phyloP scores from a whole-genome alignment of 495 filamentous ascomycete genomes.

The Oleoguttula mirabilis region DNA sequence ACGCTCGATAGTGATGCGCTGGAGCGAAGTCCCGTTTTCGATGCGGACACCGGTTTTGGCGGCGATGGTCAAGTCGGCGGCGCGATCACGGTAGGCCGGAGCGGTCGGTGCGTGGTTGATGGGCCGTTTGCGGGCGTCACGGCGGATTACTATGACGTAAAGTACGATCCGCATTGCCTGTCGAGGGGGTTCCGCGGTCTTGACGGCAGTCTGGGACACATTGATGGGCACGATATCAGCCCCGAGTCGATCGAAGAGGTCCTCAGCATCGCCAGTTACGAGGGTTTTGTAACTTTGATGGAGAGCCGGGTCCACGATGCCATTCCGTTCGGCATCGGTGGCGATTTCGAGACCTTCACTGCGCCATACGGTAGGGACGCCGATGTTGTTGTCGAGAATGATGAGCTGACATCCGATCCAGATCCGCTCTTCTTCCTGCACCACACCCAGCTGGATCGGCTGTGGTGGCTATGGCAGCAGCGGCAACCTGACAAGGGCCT shows the following conservation, averaged over 20 bases:
- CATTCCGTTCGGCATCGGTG: slow-evolving; percentile 9
- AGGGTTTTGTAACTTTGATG: slow-evolving; percentile 1
- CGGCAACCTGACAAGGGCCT: neutral
- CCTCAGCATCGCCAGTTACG: slow-evolving; percentile 1
- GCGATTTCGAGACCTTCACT: slow-evolving; percentile 11
- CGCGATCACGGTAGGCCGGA: slow-evolving; percentile 2
- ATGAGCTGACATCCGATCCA: slow-evolving; percentile 1
- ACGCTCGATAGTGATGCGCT: slow-evolving; percentile 9
- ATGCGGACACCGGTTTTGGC: slow-evolving; percentile 4
- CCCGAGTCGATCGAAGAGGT: slow-evolving; percentile 9
- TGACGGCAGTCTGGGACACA: slow-evolving; percentile 3
- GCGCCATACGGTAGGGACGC: slow-evolving; percentile 5
- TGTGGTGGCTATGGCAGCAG: slow-evolving; percentile 17
- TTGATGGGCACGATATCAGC: slow-evolving; percentile 4
- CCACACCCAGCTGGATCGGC: slow-evolving; percentile 13
- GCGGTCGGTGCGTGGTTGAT: slow-evolving; percentile 17
- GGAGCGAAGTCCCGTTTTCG: slow-evolving; percentile 3
- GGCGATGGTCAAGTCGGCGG: slow-evolving; percentile 9
- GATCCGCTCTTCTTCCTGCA: slow-evolving; percentile 15
- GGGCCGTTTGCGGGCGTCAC: slow-evolving; percentile 18
- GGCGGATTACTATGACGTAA: slow-evolving; percentile 12
- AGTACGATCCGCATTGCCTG: slow-evolving; percentile 18
- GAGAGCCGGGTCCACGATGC: slow-evolving; percentile 9
- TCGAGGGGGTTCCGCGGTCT: slow-evolving; percentile 10
- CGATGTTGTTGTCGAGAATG: neutral